Evolutionary conservation across 345 rosid species (phyloP).

Genomic region (Carallia brachiata): DNA sequence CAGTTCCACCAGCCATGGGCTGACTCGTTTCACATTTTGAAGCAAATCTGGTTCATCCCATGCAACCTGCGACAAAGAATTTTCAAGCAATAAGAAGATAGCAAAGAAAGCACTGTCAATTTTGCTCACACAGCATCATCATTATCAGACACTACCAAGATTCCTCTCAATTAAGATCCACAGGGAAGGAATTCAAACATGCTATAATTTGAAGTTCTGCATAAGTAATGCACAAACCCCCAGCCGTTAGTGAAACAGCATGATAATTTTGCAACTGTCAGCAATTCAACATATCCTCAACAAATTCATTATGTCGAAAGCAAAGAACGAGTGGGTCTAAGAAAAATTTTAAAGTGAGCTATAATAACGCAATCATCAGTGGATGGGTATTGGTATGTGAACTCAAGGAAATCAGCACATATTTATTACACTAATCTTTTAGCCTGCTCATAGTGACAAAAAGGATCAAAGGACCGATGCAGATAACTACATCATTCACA

Average conservation of each 20-base stretch:
- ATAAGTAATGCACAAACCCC: neutral
- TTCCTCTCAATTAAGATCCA: neutral
- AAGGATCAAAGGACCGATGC: too few species aligned
- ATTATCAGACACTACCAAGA: neutral
- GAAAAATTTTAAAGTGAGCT: too few species aligned
- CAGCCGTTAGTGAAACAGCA: neutral
- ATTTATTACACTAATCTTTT: too few species aligned
- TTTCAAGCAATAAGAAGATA: neutral
- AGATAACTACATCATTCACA: too few species aligned
- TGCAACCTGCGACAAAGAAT: slow-evolving; percentile 48
- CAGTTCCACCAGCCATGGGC: slow-evolving; percentile 93
- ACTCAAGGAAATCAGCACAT: too few species aligned
- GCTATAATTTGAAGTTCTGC: neutral
- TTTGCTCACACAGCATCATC: neutral
- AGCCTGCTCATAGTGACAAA: too few species aligned
- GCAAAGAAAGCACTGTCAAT: neutral
- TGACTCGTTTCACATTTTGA: slow-evolving; percentile 91
- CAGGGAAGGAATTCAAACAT: neutral
- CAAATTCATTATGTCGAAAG: too few species aligned
- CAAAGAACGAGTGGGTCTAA: too few species aligned
- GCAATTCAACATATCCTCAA: too few species aligned
- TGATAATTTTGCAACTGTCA: neutral
- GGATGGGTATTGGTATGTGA: too few species aligned
- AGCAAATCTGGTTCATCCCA: slow-evolving; percentile 99
- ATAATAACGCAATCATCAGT: too few species aligned